Base-by-base conservation (phyloP, 2,329 filamentous ascomycete genomes). In the Paraphaeosphaeria sporulosa region DNA sequence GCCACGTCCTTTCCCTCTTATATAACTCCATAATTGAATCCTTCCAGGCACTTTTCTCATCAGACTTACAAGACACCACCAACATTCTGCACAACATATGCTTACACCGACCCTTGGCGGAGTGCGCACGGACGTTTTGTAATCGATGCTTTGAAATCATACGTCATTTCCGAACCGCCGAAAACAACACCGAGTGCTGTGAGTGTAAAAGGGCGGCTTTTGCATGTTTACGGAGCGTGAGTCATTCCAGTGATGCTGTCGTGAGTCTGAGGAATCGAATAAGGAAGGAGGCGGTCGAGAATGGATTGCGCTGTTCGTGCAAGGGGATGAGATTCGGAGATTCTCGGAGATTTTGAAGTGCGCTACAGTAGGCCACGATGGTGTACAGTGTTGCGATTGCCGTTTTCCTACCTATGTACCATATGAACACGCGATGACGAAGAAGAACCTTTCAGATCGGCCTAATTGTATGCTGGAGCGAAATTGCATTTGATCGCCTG, bases 111-210 rank as follows among this genome's bases (percentile, higher is more conserved):
- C 25, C 40, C 42, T 55, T 55, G 30, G 42, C 42, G 42, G 40
- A 7, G 4, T 27, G 42, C 30, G 52, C 52, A 55, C 52, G 42
- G 52, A 47, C 42, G 30, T 25, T 54, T 21, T 13, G 40, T 23
- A 55, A 55, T 55, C 38, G 27, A n/a, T 55, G 52, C 52, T 55
- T 42, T 46, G 52, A 55, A 55, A 55, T 55, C 42, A 43, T 43
- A 55, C 30, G 42, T 55, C 42, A 46, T 55, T 55, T 17, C 27
- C 19, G 25, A n/a, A 55, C 36, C 17, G 27, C 52, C 52, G 42
- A 55, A 42, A 30, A 19, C 52, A 42, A 47, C 44, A 15, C 10
- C 40, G 19, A 7, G 5, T n/a, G 17, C 21, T 54, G 10, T 21
- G 4, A 3, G n/a, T 36, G 36, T 19, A n/a, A 54, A 54, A 54